Evolutionary conservation across 2,329 filamentous ascomycete species (phyloP).

Genomic region (Fonsecaea monophora): DNA sequence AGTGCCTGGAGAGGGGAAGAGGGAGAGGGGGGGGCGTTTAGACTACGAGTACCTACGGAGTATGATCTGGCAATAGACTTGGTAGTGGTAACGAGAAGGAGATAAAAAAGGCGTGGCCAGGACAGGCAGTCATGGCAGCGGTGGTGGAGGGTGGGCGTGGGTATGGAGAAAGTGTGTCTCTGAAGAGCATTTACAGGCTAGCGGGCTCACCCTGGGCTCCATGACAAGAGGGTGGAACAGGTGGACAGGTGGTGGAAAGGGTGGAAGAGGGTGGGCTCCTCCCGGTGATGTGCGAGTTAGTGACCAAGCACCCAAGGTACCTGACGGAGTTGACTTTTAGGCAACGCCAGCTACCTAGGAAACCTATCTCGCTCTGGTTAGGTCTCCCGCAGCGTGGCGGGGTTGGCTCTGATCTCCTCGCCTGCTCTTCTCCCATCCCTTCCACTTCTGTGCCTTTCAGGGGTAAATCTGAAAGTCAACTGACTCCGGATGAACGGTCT

Average conservation of each 20-base stretch:
- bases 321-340: not conserved
- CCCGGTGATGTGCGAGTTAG: not conserved
- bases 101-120: not conserved
- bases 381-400: not conserved
- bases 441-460: not conserved
- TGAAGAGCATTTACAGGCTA: not conserved
- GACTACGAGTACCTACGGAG: not conserved
- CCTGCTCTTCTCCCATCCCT: not conserved
- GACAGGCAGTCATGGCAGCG: not conserved
- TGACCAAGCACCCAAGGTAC: too few species aligned
- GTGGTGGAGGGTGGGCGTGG: not conserved
- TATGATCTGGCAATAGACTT: conserved; percentile 6
- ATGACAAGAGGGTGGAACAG: not conserved
- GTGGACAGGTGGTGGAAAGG: too few species aligned
- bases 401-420: not conserved
- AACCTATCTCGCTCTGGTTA: conserved; percentile 1
- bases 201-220: not conserved
- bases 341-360: not conserved
- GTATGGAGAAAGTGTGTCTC: conserved; percentile 1
- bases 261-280: not conserved
- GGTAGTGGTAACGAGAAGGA: not conserved
- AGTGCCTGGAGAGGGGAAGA: not conserved
- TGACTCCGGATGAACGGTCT: conserved; percentile 16
- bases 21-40: not conserved
- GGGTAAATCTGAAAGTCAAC: conserved; percentile 13